These are phyloP conservation scores for Xylaria grammica DNA, from an alignment of 495 filamentous ascomycete genomes.

Conservation along the genomic window DNA sequence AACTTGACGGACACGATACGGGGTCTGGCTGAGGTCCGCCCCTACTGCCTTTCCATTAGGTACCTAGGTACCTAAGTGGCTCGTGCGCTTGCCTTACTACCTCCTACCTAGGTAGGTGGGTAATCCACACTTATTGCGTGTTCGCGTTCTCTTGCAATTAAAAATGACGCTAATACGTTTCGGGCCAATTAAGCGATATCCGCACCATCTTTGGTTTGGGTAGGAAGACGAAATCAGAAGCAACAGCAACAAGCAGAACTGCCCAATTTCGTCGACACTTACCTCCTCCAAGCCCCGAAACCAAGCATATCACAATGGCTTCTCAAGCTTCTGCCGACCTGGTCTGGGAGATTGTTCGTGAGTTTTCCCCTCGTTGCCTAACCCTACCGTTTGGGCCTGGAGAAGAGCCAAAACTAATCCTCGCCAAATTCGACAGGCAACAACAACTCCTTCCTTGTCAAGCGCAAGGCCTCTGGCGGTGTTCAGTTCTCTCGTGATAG, in stretches of 20 bases:
- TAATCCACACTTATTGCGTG: slow-evolving; percentile 27
- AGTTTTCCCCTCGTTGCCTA: slow-evolving; percentile 40
- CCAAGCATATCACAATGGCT: slow-evolving; percentile 54
- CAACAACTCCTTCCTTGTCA: slow-evolving; percentile 86
- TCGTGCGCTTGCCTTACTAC: too few relatives aligned
- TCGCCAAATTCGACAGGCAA: slow-evolving; percentile 57
- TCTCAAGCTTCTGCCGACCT: slow-evolving; percentile 79
- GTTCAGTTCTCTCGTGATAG: slow-evolving; percentile 91
- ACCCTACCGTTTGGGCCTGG: not conserved
- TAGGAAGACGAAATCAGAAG: slow-evolving; percentile 36
- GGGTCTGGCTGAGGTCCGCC: slow-evolving; percentile 10
- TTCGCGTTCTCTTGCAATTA: slow-evolving; percentile 21
- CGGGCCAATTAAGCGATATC: slow-evolving; percentile 48
- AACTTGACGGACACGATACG: not conserved
- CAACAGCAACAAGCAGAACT: slow-evolving; percentile 37
- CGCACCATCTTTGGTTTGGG: slow-evolving; percentile 42
- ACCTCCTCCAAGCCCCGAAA: slow-evolving; percentile 29
- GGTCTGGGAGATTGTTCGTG: slow-evolving; percentile 90
- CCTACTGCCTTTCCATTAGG: not conserved
- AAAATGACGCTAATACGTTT: slow-evolving; percentile 35
- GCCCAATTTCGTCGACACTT: slow-evolving; percentile 33
- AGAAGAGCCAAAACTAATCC: slow-evolving; percentile 10
- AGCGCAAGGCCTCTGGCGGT: slow-evolving; percentile 77
- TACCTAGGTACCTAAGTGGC: slow-evolving; percentile 7
- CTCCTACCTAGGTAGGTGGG: too few relatives aligned